Evolutionary conservation across 768 basidiomycete genomes (phyloP).

Genomic region (Mycena rosella): DNA sequence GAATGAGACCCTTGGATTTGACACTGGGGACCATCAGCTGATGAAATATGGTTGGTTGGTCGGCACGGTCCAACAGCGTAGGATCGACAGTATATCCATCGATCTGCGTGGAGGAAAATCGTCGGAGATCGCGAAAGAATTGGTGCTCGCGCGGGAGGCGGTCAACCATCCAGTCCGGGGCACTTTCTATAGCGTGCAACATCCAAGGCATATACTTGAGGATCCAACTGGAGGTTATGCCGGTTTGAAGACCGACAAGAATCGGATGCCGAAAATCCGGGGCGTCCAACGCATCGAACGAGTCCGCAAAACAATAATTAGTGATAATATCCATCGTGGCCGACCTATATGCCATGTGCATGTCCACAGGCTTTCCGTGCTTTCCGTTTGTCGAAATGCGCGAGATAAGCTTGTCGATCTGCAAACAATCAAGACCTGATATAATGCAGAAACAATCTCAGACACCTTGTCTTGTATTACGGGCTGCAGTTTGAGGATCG

Average conservation of each 20-base stretch:
- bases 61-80: not conserved
- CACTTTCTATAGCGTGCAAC: not conserved
- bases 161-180: not conserved
- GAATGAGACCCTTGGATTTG: not conserved
- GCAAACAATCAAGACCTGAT: not conserved
- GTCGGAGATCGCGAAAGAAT: not conserved
- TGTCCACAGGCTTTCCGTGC: no score
- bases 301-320: not conserved
- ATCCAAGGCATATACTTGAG: not conserved
- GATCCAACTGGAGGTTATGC: not conserved
- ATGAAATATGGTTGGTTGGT: not conserved
- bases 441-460: not conserved
- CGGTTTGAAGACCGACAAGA: not conserved
- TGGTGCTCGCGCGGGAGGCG: not conserved
- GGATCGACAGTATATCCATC: not conserved
- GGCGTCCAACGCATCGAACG: not conserved
- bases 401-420: not conserved
- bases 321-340: not conserved
- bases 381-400: no score
- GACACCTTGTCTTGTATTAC: constrained; percentile 2
- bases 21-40: not conserved
- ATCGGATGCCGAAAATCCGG: not conserved
- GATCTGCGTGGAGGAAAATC: not conserved
- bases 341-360: not conserved
- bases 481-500: not conserved